Conservation (phyloP, 306 rosid species). For the Prunus dulcis region DNA sequence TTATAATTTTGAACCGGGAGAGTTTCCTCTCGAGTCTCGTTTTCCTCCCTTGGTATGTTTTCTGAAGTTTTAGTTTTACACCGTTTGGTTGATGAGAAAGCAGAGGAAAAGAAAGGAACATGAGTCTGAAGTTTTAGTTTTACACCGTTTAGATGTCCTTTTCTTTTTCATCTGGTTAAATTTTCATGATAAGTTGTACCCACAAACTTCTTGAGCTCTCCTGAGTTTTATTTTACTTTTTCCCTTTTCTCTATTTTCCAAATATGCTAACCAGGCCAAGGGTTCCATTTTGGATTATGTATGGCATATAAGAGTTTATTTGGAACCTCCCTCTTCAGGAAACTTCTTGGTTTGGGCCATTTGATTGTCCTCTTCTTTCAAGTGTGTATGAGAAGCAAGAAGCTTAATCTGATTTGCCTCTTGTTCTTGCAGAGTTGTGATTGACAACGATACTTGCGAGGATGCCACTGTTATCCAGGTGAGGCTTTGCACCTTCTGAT, state of each 20-base stretch:
- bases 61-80: background rate
- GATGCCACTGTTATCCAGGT: conserved; percentile 87
- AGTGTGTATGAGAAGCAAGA: conserved; percentile 3
- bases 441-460: conserved; percentile 71
- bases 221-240: background rate
- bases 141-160: background rate
- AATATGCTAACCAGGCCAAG: background rate
- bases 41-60: background rate
- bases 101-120: background rate
- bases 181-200: background rate
- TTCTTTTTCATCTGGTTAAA: background rate
- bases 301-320: background rate
- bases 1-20: background rate
- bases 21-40: background rate
- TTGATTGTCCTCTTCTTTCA: conserved; percentile 17
- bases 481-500: conserved; percentile 5
- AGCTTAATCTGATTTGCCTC: conserved; percentile 26
- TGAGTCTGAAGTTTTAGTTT: background rate
- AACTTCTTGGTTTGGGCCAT: conserved; percentile 1
- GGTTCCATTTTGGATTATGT: conserved; percentile 2
- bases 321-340: background rate
- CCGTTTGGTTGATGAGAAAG: background rate
- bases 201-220: background rate
- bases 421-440: conserved; percentile 73
- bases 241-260: background rate